These are phyloP conservation scores for Sugiyamaella castrensis DNA, from an alignment of 1,139 yeast genomes.

Conservation along the genomic window DNA sequence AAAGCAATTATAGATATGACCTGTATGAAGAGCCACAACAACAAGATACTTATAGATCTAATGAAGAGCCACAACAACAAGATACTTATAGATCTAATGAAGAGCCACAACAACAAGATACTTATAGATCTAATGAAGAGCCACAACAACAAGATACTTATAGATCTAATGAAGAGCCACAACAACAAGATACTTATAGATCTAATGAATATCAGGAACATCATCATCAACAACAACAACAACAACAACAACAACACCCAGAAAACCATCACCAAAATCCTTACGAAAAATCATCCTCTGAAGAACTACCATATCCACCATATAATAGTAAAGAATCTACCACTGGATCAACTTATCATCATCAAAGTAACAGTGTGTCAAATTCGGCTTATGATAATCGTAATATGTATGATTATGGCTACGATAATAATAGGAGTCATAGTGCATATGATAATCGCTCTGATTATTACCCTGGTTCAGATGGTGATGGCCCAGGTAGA, in stretches of 20 bases:
- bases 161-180: neutral
- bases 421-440: neutral
- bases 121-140: neutral
- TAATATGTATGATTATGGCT: no score
- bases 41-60: slow-evolving; percentile 1
- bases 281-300: slow-evolving; percentile 1
- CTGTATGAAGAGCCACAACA: neutral
- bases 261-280: neutral
- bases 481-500: no score
- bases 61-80: neutral
- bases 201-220: neutral
- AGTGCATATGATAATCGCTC: neutral
- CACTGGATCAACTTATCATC: no score
- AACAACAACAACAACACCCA: neutral
- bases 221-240: neutral
- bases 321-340: no score
- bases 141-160: neutral
- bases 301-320: neutral
- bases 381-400: no score
- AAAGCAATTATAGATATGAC: neutral
- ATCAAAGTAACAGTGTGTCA: no score
- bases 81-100: neutral
- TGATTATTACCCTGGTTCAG: no score
- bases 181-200: neutral
- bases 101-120: neutral